Evolutionary conservation across 495 filamentous ascomycete genomes (phyloP).

Genomic region (Penicillium daleae): DNA sequence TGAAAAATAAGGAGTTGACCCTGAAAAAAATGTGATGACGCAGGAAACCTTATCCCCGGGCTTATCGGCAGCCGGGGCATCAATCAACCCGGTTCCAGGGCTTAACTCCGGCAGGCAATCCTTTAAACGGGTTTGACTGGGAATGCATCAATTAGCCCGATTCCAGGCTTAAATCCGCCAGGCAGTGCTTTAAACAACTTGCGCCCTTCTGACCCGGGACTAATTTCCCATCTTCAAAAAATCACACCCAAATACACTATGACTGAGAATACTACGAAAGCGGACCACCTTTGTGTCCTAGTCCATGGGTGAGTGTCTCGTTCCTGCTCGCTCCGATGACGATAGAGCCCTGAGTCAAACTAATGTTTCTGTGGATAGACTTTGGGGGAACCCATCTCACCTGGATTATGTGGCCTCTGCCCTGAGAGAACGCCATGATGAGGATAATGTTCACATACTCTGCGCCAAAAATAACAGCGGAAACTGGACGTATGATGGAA

Average conservation of each 20-base stretch:
- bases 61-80: slow-evolving; percentile 5
- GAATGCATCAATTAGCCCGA: too few relatives aligned
- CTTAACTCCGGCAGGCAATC: slow-evolving; percentile 14
- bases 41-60: slow-evolving; percentile 6
- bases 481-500: slow-evolving; percentile 90
- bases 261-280: slow-evolving; percentile 27
- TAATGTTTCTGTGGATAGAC: slow-evolving; percentile 45
- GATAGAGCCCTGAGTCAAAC: slow-evolving; percentile 9
- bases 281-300: slow-evolving; percentile 88
- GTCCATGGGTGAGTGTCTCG: slow-evolving; percentile 76
- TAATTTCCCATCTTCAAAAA: not conserved
- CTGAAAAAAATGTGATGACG: too few relatives aligned
- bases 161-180: slow-evolving; percentile 12
- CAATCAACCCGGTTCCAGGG: slow-evolving; percentile 3
- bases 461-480: slow-evolving; percentile 79
- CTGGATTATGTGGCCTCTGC: slow-evolving; percentile 70
- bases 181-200: slow-evolving; percentile 5
- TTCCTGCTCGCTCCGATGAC: not conserved
- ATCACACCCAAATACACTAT: slow-evolving; percentile 1
- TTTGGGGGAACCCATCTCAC: slow-evolving; percentile 93
- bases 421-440: slow-evolving; percentile 65
- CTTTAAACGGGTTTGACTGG: too few relatives aligned
- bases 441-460: slow-evolving; percentile 71
- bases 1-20: slow-evolving; percentile 2
- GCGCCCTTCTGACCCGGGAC: not conserved